Conservation (phyloP, 148 eudicot genomes). For the Vaccinium corymbosum region DNA sequence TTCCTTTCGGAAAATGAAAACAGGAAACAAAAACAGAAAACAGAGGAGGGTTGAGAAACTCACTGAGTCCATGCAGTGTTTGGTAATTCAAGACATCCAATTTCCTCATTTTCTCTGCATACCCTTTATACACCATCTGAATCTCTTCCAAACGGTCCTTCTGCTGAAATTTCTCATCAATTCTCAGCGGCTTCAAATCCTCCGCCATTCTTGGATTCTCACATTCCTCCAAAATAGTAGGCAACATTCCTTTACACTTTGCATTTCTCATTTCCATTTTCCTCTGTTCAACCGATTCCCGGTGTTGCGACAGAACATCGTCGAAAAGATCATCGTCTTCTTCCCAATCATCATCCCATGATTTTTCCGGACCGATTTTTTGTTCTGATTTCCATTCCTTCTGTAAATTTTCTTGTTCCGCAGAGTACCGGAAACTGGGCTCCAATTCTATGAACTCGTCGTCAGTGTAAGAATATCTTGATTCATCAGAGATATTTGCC, state of each 20-base stretch:
- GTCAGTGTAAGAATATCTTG: slow-evolving; percentile 15
- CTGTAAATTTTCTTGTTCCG: neutral
- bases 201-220: slow-evolving; percentile 63
- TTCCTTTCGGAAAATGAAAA: neutral
- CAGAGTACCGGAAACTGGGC: slow-evolving; percentile 18
- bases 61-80: slow-evolving; percentile 85
- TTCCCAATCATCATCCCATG: neutral
- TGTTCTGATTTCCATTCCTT: neutral
- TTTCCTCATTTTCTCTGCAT: slow-evolving; percentile 77
- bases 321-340: slow-evolving; percentile 27
- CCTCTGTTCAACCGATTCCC: slow-evolving; percentile 60
- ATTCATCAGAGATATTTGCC: neutral
- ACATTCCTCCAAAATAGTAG: slow-evolving; percentile 81
- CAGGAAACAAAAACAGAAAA: neutral
- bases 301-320: slow-evolving; percentile 60
- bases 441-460: slow-evolving; percentile 43
- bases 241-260: slow-evolving; percentile 48
- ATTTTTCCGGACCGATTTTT: neutral
- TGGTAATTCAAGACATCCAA: slow-evolving; percentile 84
- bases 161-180: slow-evolving; percentile 62
- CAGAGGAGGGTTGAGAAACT: slow-evolving; percentile 21
- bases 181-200: slow-evolving; percentile 71
- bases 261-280: slow-evolving; percentile 65
- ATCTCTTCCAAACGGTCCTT: slow-evolving; percentile 71
- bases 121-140: slow-evolving; percentile 66